Evolutionary conservation across 441 rosid genomes (phyloP).

Genomic region (Brassica hybrid): DNA sequence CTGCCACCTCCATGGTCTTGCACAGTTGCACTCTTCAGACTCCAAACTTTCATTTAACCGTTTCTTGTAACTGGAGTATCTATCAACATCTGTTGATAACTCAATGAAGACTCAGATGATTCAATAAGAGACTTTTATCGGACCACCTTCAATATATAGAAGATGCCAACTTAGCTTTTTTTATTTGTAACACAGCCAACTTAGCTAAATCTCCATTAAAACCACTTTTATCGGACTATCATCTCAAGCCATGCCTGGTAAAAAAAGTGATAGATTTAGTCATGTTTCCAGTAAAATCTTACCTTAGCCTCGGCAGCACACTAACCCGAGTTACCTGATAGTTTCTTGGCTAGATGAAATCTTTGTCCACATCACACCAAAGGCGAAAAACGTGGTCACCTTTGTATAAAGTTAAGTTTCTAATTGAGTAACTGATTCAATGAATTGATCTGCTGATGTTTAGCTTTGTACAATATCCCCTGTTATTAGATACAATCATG

Average conservation of each 20-base stretch:
- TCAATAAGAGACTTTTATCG: no score
- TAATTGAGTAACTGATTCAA: background rate
- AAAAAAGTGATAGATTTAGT: constrained; percentile 1
- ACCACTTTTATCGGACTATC: constrained; percentile 44
- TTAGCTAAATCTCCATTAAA: no score
- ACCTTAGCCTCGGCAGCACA: background rate
- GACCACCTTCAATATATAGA: no score
- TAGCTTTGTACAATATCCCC: background rate
- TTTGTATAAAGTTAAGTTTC: background rate
- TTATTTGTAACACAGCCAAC: no score
- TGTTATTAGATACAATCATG: constrained; percentile 26
- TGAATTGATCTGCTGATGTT: background rate
- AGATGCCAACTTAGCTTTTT: no score
- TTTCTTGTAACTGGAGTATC: no score
- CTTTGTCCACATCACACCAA: constrained; percentile 75
- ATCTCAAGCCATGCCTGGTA: constrained; percentile 76
- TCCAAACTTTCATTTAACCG: no score
- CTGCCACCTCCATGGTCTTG: no score
- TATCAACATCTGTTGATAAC: no score
- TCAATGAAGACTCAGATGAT: no score
- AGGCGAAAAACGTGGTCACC: constrained; percentile 50
- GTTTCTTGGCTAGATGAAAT: constrained; percentile 64
- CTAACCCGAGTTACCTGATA: constrained; percentile 56
- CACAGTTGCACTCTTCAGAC: no score
- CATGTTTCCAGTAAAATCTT: background rate